A percentile compares a stretch with the other conserved stretches of the same genome.
These are phyloP conservation scores for Sindora glabra DNA, from an alignment of 306 rosid species.

Conservation along the genomic window DNA sequence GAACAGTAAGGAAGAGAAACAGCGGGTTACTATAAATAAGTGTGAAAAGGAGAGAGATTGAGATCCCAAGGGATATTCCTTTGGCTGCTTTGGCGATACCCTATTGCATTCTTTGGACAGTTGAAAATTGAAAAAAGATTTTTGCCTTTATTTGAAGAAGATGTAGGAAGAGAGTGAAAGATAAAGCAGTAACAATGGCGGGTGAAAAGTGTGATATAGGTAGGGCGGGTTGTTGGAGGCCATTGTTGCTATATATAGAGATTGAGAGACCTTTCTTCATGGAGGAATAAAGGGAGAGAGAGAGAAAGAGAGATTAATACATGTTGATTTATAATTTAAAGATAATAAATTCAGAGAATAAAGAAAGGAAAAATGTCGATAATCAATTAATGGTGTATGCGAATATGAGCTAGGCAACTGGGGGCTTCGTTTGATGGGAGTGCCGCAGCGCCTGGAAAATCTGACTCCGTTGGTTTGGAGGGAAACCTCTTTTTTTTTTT, in stretches of 20 bases:
- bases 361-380: background rate
- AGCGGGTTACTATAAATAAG: background rate
- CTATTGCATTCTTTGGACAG: background rate
- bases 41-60: background rate
- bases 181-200: background rate
- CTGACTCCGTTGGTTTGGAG: too few species aligned
- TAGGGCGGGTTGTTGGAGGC: too few species aligned
- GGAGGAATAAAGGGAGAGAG: background rate
- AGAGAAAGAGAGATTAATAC: background rate
- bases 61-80: slow-evolving; percentile 48
- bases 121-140: background rate
- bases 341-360: background rate
- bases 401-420: background rate
- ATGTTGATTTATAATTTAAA: background rate
- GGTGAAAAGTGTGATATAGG: background rate
- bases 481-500: too few species aligned
- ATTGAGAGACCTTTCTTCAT: background rate
- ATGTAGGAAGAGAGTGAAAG: background rate
- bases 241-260: background rate
- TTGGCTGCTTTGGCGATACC: background rate
- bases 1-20: background rate
- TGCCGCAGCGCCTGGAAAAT: slow-evolving; percentile 1
- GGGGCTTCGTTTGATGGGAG: background rate
- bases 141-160: background rate
- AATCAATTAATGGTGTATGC: background rate